Conservation (phyloP, 2,329 filamentous ascomycete species). For the Xylaria sp. region DNA sequence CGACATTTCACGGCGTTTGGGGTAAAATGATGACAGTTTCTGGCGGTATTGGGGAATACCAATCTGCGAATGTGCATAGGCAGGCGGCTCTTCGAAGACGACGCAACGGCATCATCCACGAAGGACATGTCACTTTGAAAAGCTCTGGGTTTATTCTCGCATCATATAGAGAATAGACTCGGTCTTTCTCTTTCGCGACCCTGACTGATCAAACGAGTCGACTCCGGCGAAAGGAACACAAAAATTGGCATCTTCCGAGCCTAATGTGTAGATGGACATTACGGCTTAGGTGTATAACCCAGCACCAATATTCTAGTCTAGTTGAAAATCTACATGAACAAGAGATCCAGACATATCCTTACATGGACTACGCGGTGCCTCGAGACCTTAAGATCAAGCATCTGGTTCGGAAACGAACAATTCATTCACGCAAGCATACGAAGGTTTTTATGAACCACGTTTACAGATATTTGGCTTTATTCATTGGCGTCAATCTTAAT, state of each 20-base stretch:
- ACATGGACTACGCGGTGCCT: neutral
- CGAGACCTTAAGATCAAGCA: neutral
- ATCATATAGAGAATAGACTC: slow-evolving; percentile 30
- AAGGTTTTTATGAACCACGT: neutral
- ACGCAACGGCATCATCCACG: slow-evolving; percentile 5
- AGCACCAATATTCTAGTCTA: no score
- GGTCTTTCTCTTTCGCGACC: slow-evolving; percentile 14
- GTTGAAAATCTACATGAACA: neutral
- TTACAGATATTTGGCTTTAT: neutral
- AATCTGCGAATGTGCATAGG: slow-evolving; percentile 37
- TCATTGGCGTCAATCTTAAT: neutral
- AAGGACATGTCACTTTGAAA: slow-evolving; percentile 13
- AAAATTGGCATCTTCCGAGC: neutral
- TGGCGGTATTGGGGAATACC: slow-evolving; percentile 40
- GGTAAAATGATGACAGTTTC: slow-evolving; percentile 39
- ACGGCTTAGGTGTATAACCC: neutral
- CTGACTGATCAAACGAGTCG: neutral
- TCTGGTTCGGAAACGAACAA: neutral
- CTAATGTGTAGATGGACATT: neutral
- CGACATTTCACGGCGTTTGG: slow-evolving; percentile 46
- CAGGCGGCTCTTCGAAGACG: slow-evolving; percentile 20
- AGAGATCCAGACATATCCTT: neutral
- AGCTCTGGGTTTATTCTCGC: neutral
- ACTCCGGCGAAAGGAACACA: neutral
- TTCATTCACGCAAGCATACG: neutral